Base-by-base conservation (phyloP, 257 asterid species). In the Oldenlandia corymbosa region DNA sequence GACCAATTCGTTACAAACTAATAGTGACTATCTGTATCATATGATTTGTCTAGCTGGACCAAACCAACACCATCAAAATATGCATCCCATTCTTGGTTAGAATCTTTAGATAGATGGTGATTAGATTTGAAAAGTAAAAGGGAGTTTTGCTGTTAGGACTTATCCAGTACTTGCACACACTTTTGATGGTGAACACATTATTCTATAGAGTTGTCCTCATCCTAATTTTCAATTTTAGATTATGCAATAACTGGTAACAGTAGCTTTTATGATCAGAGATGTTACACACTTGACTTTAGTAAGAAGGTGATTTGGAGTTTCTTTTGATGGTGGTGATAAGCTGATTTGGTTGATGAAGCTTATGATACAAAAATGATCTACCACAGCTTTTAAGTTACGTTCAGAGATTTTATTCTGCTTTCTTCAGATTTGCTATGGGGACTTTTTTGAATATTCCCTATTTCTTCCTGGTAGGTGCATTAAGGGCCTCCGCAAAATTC, bases 401-500 rank as follows among this genome's bases (percentile, higher is more conserved):
- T 3, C 39, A 34, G 39, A 9, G 39, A n/a, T n/a, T n/a, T n/a
- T n/a, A 1, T n/a, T 46, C 36, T 39, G 4, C n/a, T 45, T 56
- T 68, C 50, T 64, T 37, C 65, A 39, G 50, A 48, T 36, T 41
- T 34, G 24, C 47, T 41, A n/a, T 62, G 18, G 21, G 27, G 10
- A 34, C 9, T 34, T 34, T n/a, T n/a, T n/a, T n/a, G n/a, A n/a
- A n/a, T n/a, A 27, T 54, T 50, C 17, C 11, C 49, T 56, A 24
- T 69, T 17, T 34, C 45, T 58, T 27, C 72, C 37, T 36, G 49
- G 48, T 78, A 92, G 99, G 99, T 59, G 84, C 89, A 58, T 63
- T 83, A 68, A 89, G 81, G 79, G 95, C 99, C 45, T 9, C 84
- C 17, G 66, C 45, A 26, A 92, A 87, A 80, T 89, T 92, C 71